These are phyloP conservation scores for Boletus hoseneyae DNA, from an alignment of 1,284 basidiomycete species.

Conservation along the genomic window DNA sequence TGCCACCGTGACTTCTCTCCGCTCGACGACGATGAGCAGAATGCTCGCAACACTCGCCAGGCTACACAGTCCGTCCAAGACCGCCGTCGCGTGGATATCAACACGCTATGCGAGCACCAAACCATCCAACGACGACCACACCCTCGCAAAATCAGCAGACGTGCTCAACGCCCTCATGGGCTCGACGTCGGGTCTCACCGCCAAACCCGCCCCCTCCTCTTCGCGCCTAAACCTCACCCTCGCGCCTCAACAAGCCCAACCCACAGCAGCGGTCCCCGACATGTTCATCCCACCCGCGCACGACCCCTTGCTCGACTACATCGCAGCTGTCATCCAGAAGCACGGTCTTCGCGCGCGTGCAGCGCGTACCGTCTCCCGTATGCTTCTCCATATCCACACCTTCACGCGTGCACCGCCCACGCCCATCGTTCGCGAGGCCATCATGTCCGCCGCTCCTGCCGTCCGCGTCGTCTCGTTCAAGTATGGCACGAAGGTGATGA, in stretches of 20 bases:
- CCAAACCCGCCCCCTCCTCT: background rate
- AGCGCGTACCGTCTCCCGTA: conserved; percentile 52
- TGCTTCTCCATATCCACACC: conserved; percentile 68
- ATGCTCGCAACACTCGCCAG: conserved; percentile 3
- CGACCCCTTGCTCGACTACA: conserved; percentile 74
- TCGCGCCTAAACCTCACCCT: background rate
- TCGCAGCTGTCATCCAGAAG: conserved; percentile 64
- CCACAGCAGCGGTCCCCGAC: background rate
- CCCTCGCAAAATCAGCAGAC: conserved; percentile 23
- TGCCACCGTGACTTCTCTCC: background rate
- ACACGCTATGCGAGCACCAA: conserved; percentile 15
- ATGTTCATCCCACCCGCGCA: conserved; percentile 67
- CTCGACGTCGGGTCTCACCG: conserved; percentile 16
- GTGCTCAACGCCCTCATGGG: conserved; percentile 22
- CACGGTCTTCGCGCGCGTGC: conserved; percentile 74
- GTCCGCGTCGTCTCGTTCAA: conserved; percentile 52
- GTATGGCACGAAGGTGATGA: conserved; percentile 58
- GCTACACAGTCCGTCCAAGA: background rate
- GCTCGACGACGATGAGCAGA: conserved; percentile 27
- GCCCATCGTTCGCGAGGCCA: conserved; percentile 72
- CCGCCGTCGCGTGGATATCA: background rate
- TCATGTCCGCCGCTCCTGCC: conserved; percentile 64
- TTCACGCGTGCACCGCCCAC: conserved; percentile 73
- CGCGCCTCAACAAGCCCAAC: background rate
- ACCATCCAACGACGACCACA: conserved; percentile 22